These are phyloP conservation scores for Maudiozyma saulgeensis DNA, from an alignment of 805 yeast species.

Conservation along the genomic window DNA sequence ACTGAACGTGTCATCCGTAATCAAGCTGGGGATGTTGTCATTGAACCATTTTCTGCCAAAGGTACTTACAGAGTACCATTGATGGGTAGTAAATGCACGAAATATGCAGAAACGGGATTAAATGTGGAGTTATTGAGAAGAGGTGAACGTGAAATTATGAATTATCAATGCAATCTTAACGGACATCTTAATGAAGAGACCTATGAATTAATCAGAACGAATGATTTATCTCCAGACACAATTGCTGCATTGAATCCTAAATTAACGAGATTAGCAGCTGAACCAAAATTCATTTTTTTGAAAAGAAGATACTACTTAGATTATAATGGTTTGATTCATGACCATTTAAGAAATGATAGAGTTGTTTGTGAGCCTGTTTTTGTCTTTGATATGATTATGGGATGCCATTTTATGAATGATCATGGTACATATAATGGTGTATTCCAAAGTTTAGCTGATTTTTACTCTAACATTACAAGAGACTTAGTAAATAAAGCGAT, in stretches of 20 bases:
- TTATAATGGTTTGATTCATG: conserved; percentile 15
- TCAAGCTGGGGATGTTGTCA: not conserved
- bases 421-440: conserved; percentile 15
- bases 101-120: conserved; percentile 10
- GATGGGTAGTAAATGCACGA: conserved; percentile 12
- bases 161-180: conserved; percentile 14
- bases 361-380: conserved; percentile 24
- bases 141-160: conserved; percentile 18
- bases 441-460: conserved; percentile 10
- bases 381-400: conserved; percentile 21
- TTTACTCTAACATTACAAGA: conserved; percentile 22
- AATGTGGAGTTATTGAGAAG: conserved; percentile 13
- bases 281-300: conserved; percentile 13
- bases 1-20: not conserved
- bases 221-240: conserved; percentile 14
- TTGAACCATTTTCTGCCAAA: not conserved
- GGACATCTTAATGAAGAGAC: conserved; percentile 22
- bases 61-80: conserved; percentile 7
- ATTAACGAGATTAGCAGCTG: conserved; percentile 4
- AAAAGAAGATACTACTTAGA: conserved; percentile 19
- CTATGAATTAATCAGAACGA: conserved; percentile 19
- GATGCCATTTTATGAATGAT: conserved; percentile 25
- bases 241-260: conserved; percentile 5
- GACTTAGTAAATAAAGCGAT: conserved; percentile 11
- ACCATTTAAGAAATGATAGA: conserved; percentile 15